A percentile compares a stretch with the other conserved stretches of the same genome.
Conservation (phyloP, 176 grass and related monocot species). For the Aegilops bicornis region DNA sequence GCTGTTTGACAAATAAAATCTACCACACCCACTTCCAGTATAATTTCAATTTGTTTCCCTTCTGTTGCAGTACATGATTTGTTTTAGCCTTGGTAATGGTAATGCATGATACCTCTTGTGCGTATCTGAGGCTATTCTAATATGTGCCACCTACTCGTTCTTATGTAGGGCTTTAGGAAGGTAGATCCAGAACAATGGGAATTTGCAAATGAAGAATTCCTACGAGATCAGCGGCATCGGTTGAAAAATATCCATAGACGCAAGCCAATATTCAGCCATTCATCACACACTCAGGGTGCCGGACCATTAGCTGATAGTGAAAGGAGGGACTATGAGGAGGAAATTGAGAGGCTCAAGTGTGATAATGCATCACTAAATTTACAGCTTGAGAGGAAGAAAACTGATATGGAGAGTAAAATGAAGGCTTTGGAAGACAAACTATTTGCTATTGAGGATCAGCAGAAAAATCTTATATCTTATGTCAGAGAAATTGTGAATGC, state of each 20-base stretch:
- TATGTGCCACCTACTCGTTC: neutral
- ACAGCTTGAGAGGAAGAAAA: constrained; percentile 74
- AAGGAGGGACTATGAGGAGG: constrained; percentile 67
- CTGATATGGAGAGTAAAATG: constrained; percentile 67
- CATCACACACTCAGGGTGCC: constrained; percentile 45
- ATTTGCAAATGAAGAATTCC: constrained; percentile 86
- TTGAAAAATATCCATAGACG: constrained; percentile 87
- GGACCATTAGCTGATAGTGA: constrained; percentile 57
- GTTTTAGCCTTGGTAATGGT: neutral
- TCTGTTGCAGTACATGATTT: neutral
- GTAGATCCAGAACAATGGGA: constrained; percentile 92
- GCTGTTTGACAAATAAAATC: neutral
- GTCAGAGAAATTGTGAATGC: constrained; percentile 59
- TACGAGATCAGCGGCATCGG: constrained; percentile 54
- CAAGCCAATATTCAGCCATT: constrained; percentile 94
- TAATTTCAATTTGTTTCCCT: neutral
- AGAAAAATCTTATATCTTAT: constrained; percentile 53
- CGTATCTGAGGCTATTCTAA: constrained; percentile 5
- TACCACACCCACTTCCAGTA: neutral
- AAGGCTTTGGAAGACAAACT: constrained; percentile 80
- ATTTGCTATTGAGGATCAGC: constrained; percentile 51
- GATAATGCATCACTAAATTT: constrained; percentile 53
- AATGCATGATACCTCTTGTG: neutral
- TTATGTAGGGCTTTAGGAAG: constrained; percentile 80
- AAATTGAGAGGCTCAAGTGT: constrained; percentile 68